Evolutionary conservation across 148 eudicot species (phyloP).

Genomic region (Spergularia bocconei): DNA sequence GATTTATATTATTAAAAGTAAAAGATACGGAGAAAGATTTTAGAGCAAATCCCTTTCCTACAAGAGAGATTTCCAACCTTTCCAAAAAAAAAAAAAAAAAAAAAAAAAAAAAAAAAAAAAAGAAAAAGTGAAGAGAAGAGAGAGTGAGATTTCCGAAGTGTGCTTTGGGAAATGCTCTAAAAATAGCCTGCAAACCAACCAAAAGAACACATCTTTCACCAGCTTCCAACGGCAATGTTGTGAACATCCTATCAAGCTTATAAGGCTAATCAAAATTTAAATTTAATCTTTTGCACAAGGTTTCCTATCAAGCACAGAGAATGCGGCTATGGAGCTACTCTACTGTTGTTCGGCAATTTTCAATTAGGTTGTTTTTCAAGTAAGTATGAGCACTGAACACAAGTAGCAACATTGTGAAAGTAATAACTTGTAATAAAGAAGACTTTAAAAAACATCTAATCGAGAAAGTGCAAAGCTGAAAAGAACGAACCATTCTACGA

Average conservation of each 20-base stretch:
- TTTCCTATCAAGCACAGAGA: slow-evolving; percentile 7
- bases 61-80: too few species aligned
- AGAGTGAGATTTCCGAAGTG: too few species aligned
- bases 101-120: too few species aligned
- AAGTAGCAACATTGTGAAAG: neutral
- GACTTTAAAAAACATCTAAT: neutral
- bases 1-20: too few species aligned
- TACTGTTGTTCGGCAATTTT: neutral
- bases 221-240: neutral
- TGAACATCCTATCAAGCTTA: neutral
- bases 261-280: neutral
- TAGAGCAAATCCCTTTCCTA: too few species aligned
- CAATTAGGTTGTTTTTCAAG: neutral
- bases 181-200: too few species aligned
- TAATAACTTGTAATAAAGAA: neutral
- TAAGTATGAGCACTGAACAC: neutral
- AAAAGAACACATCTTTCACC: neutral
- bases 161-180: too few species aligned
- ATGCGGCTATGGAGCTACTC: slow-evolving; percentile 2
- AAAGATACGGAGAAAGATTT: too few species aligned
- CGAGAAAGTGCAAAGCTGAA: slow-evolving; percentile 5
- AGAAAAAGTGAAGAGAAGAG: too few species aligned
- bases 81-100: too few species aligned
- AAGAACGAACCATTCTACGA: slow-evolving; percentile 53
- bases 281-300: neutral